Base-by-base conservation (phyloP, 1,139 yeast species). In the Blastobotrys ciferrii region DNA sequence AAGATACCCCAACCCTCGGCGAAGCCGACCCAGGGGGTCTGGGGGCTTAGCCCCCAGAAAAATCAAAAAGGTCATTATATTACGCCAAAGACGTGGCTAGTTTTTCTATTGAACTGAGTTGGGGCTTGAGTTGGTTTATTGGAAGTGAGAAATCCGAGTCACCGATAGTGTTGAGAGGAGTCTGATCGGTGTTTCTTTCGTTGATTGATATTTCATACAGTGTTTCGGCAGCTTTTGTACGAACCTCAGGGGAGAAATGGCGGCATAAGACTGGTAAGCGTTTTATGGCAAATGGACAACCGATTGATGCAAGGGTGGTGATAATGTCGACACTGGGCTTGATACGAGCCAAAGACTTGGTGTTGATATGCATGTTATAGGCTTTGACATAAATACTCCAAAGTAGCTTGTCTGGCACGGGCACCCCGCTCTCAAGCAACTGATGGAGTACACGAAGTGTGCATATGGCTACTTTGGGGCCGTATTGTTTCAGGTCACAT, bases 191-290 rank as follows among this genome's bases (percentile, higher is more conserved):
- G 12, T 13, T 12, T 5, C 14, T 17, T 7, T 15, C 38, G 19
- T 33, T 33, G 17, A 15, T 33, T 12, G 32, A 30, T 4, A 40
- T 30, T 20, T 48, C 37, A 33, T 48, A 57, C 15, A 60, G 50
- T 14, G 57, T 58, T 33, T 59, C 66, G 1, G 63, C 57, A 2
- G 63, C 64, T 20, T 53, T 37, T 17, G 51, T 54, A 28, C 65
- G 52, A 3, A 61, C 58, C n/a, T 46, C 47, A 15, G 61, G 55
- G 17, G 44, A 42, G 1, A 48, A 46, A 42, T 60, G 57, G 4
- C 45, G 44, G 20, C 62, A 56, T 17, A 61, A 52, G 12, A 32
- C 40, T 5, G 51, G 50, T 14, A 65, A 55, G 25, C 62, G 49
- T 15, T 45, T 40, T 4, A 50, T 12, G 1, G 58, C 46, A 2